Evolutionary conservation across 2,329 filamentous ascomycete genomes (phyloP), one percentile per base, ranked within the genome.

Genomic region (Verticillium longisporum): DNA sequence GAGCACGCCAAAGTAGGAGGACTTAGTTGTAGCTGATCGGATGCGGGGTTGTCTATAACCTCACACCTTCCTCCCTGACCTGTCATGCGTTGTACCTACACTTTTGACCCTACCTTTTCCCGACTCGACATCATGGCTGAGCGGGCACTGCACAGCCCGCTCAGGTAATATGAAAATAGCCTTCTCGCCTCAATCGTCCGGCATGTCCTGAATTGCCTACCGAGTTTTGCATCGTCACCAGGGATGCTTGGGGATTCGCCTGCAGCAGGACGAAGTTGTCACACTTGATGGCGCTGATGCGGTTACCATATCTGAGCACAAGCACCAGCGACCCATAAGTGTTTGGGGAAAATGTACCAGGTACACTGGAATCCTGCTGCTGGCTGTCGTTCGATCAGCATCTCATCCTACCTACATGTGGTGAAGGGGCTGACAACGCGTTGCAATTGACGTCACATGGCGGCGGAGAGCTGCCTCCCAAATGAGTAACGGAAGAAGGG

Each of bases 361-460:
- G 45, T 50, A 50, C 9, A 11, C n/a, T 9, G 7, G 3, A 18
- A 26, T 11, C 45, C 7, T 5, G 45, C 21, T 10, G 21, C n/a
- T 50, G 45, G 45, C 18, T 50, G 18, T 18, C 45, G 21, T 18
- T 18, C n/a, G 18, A 21, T 21, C 21, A 50, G 45, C 45, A n/a
- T n/a, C n/a, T 32, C 6, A 18, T 9, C 56, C 6, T 58, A 26
- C 26, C 26, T 26, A 26, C 41, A 9, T 60, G 41, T 37, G 26
- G 53, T 18, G 53, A 37, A 26, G 26, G 53, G 18, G 38, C 45
- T 54, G 59, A 59, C 50, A 56, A 61, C 21, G 60, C 15, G 53
- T 21, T 21, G 21, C 37, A 50, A 31, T 63, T 63, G 62, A 63
- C 62, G 62, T 63, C 62, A 63, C 55, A 33, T n/a, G 26, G 55